phyloP scores from a whole-genome alignment of 2,329 filamentous ascomycete genomes.

The Aspergillus carbonarius region DNA sequence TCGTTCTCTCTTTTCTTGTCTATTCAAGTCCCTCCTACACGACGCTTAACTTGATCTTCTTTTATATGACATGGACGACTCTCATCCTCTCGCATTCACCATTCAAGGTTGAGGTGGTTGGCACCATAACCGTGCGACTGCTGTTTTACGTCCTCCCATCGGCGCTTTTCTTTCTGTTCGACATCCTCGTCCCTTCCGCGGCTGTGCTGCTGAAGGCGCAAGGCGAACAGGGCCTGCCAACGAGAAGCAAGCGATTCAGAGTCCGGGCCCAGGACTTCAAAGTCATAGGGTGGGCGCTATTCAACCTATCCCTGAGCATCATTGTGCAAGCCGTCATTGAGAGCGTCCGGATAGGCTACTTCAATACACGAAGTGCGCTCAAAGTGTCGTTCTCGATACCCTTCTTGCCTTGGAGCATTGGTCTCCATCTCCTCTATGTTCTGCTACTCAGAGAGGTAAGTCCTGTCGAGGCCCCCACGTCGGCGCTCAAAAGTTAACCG shows the following conservation, averaged over 20 bases:
- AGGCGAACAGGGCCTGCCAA: constrained; percentile 53
- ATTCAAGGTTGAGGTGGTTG: constrained; percentile 71
- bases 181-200: constrained; percentile 67
- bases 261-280: constrained; percentile 47
- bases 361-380: constrained; percentile 56
- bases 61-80: constrained; percentile 87
- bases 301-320: constrained; percentile 57
- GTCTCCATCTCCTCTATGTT: constrained; percentile 54
- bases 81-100: constrained; percentile 75
- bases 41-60: constrained; percentile 81
- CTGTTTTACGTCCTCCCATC: constrained; percentile 74
- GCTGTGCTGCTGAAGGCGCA: constrained; percentile 68
- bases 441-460: constrained; percentile 59
- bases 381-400: constrained; percentile 61
- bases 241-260: constrained; percentile 36
- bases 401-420: constrained; percentile 61
- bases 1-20: constrained; percentile 26
- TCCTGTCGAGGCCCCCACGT: neutral
- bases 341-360: constrained; percentile 51
- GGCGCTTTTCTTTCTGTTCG: constrained; percentile 69
- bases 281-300: constrained; percentile 54
- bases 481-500: neutral
- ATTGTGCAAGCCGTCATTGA: constrained; percentile 58
- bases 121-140: constrained; percentile 65
- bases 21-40: constrained; percentile 64